phyloP scores from a whole-genome alignment of 2,329 filamentous ascomycete species.

The Waltergamsia citrina region DNA sequence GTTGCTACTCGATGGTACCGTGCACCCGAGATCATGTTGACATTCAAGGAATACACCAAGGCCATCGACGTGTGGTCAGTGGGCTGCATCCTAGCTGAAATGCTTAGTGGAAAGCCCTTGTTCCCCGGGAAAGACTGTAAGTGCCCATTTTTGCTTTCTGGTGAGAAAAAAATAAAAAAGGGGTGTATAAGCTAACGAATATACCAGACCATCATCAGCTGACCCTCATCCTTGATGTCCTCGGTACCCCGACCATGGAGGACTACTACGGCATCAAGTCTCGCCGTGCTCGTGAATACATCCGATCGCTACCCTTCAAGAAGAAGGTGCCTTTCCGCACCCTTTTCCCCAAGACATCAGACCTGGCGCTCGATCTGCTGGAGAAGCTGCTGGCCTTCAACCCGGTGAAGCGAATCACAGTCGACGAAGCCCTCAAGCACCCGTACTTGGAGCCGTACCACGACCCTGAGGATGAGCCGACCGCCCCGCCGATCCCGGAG shows the following conservation, averaged over 20 bases:
- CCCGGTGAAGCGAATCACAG: constrained; percentile 95
- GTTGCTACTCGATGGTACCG: constrained; percentile 98
- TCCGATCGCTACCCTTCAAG: constrained; percentile 95
- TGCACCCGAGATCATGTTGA: constrained; percentile 99
- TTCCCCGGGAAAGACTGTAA: constrained; percentile 98
- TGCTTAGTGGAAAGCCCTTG: constrained; percentile 95
- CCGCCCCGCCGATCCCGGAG: constrained; percentile 90
- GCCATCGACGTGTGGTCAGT: constrained; percentile 99
- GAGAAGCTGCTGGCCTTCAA: constrained; percentile 98
- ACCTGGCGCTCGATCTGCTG: constrained; percentile 83
- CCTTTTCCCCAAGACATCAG: constrained; percentile 99
- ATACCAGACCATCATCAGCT: constrained; percentile 88
- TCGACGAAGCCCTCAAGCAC: constrained; percentile 94
- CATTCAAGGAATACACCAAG: constrained; percentile 99
- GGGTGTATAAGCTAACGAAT: neutral
- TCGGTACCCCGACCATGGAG: constrained; percentile 98
- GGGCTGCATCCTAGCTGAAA: constrained; percentile 94
- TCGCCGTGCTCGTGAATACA: constrained; percentile 92
- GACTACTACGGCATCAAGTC: constrained; percentile 99
- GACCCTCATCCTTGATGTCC: constrained; percentile 91
- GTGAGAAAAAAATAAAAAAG: neutral
- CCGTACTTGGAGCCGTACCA: constrained; percentile 98
- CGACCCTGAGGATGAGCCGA: constrained; percentile 96
- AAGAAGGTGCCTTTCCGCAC: constrained; percentile 98
- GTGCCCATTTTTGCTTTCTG: constrained; percentile 23